phyloP scores from a whole-genome alignment of 331 rosid species.

The Arachis monticola region DNA sequence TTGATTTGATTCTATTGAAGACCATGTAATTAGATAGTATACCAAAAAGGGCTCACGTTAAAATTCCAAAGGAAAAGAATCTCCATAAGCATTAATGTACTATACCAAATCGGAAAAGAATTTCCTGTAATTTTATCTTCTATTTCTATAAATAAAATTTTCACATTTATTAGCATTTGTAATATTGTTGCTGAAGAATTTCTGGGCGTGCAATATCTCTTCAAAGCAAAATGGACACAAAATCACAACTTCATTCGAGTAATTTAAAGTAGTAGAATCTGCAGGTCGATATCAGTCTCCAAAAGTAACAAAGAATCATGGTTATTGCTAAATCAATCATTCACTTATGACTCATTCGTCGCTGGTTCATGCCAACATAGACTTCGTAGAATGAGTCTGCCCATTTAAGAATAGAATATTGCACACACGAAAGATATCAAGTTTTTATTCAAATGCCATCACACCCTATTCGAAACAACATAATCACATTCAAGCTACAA shows the following conservation, averaged over 20 bases:
- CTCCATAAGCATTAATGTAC: slow-evolving; percentile 9
- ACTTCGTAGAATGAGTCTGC: no score
- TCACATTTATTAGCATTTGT: background rate
- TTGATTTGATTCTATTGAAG: no score
- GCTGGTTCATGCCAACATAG: no score
- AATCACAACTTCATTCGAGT: no score
- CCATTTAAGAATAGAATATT: no score
- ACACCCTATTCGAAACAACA: no score
- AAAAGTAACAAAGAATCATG: slow-evolving; percentile 27
- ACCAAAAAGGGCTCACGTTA: background rate
- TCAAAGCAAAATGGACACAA: background rate
- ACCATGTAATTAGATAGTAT: background rate
- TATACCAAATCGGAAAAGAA: slow-evolving; percentile 3
- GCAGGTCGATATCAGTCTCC: slow-evolving; percentile 27
- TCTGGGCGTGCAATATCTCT: no score
- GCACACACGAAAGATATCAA: no score
- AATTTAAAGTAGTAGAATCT: background rate
- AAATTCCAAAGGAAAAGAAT: slow-evolving; percentile 21
- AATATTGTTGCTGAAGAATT: background rate
- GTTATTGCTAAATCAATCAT: slow-evolving; percentile 15
- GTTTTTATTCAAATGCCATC: no score
- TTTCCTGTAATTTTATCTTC: background rate
- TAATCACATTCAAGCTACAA: no score
- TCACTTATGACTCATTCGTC: background rate
- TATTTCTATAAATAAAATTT: background rate